A percentile compares a stretch with the other conserved stretches of the same genome.
Evolutionary conservation across 164 flowering plant genomes (phyloP).

Genomic region (Vitis riparia): DNA sequence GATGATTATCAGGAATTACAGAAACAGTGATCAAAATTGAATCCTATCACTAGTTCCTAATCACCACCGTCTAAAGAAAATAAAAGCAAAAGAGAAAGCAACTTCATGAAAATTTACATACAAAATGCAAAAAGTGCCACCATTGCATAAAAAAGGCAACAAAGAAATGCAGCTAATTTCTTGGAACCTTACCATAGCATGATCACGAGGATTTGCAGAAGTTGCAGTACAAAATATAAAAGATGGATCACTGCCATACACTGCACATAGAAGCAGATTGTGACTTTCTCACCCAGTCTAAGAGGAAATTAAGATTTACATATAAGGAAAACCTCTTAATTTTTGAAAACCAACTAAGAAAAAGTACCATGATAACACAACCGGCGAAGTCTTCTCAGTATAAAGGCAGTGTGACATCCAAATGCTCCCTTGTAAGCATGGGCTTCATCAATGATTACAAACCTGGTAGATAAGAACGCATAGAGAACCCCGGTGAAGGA

Average conservation of each 20-base stretch:
- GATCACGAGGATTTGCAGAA: slow-evolving; percentile 86
- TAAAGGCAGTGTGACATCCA: slow-evolving; percentile 90
- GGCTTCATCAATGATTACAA: slow-evolving; percentile 89
- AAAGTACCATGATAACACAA: slow-evolving; percentile 82
- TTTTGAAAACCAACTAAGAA: background rate
- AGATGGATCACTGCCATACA: slow-evolving; percentile 83
- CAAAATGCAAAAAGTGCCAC: background rate
- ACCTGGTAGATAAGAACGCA: slow-evolving; percentile 39
- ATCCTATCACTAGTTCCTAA: too few relatives aligned
- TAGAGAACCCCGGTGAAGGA: background rate
- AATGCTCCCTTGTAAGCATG: slow-evolving; percentile 94
- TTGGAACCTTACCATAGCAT: slow-evolving; percentile 63
- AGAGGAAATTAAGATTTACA: background rate
- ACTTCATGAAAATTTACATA: background rate
- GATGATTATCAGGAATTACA: too few relatives aligned
- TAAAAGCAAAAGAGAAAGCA: background rate
- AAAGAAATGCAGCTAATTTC: background rate
- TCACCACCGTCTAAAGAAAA: too few relatives aligned
- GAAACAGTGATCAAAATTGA: too few relatives aligned
- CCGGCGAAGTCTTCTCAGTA: slow-evolving; percentile 82
- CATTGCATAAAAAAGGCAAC: background rate
- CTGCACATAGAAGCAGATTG: slow-evolving; percentile 46
- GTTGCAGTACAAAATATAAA: slow-evolving; percentile 94
- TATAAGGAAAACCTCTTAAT: background rate
- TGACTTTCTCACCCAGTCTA: background rate